Base-by-base conservation (phyloP, 2,329 filamentous ascomycete genomes). In the Ophiostoma australiae region DNA sequence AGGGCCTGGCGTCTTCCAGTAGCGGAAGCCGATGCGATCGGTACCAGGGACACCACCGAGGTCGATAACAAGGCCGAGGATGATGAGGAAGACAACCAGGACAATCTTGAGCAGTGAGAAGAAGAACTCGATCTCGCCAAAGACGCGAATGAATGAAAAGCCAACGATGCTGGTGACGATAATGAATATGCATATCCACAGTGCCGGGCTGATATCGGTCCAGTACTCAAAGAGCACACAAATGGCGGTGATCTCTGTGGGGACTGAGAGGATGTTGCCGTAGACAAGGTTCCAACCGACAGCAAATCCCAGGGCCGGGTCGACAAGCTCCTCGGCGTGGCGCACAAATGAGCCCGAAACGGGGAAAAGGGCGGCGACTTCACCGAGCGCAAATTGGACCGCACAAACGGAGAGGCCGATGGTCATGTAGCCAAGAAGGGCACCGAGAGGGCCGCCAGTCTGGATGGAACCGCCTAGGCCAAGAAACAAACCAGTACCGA, bases 341-440 rank as follows among this genome's bases (percentile, higher is more conserved):
- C 83, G 78, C 74, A 93, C 85, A 76, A 94, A 92, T 58, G 90
- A 89, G 72, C 91, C 92, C 27, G 90, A 83, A 48, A 94, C 88
- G 6, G 92, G 92, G 37, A 94, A 88, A 75, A 89, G 92, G 13
- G 91, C 89, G 11, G 91, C 89, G 84, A 95, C 90, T 80, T 96
- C 88, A 68, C 87, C 87, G 41, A 90, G 81, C 66, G 84, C 84
- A 67, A 84, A 84, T 89, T 94, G 93, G 79, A 94, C 88, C 4
- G 88, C 89, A 82, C 87, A 94, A 67, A 94, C 86, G 72, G 94
- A 86, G 20, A 86, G 83, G 69, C 90, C 91, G 76, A 93, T 85
- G 73, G 91, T 90, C 72, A 86, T 77, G 77, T 90, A 92, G 67
- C 88, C 89, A 74, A 93, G 85, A 67, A 93, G 82, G 52, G 88